Percentiles rank a stretch among this genome's conserved stretches.
These are phyloP conservation scores for Metarhizium rileyi DNA, from an alignment of 2,329 filamentous ascomycete species.

Conservation along the genomic window DNA sequence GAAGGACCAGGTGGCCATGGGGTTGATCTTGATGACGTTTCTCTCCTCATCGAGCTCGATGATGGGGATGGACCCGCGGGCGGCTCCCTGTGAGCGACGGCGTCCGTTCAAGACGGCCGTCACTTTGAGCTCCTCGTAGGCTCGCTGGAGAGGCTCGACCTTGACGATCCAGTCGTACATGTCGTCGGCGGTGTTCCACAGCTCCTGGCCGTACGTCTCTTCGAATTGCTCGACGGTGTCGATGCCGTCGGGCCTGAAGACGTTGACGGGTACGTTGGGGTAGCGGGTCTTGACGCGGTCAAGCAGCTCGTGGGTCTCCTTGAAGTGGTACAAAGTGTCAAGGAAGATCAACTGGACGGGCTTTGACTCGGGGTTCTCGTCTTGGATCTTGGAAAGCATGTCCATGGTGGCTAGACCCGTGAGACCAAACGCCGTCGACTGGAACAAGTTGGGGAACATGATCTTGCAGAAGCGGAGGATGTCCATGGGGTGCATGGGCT, in stretches of 20 bases:
- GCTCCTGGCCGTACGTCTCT: conserved; percentile 64
- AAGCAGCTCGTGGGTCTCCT: conserved; percentile 65
- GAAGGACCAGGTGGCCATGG: conserved; percentile 89
- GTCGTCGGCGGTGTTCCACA: conserved; percentile 81
- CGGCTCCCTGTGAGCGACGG: conserved; percentile 83
- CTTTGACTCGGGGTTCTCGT: conserved; percentile 49
- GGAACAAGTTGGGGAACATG: conserved; percentile 81
- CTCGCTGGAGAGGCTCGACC: conserved; percentile 89
- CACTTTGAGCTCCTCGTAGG: conserved; percentile 79
- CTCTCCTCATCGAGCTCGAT: conserved; percentile 84
- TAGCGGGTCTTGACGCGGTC: conserved; percentile 69
- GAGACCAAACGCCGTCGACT: conserved; percentile 75
- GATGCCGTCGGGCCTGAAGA: conserved; percentile 76
- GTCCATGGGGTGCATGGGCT: conserved; percentile 80
- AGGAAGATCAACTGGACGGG: conserved; percentile 66
- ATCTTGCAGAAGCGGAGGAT: conserved; percentile 87
- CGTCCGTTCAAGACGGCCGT: conserved; percentile 88
- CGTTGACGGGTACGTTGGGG: conserved; percentile 69
- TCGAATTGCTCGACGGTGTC: conserved; percentile 70
- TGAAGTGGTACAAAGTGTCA: conserved; percentile 75
- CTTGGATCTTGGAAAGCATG: conserved; percentile 69
- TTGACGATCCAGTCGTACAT: conserved; percentile 97
- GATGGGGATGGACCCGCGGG: conserved; percentile 81
- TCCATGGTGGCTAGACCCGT: conserved; percentile 76
- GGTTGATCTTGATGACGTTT: conserved; percentile 94